Evolutionary conservation across 495 filamentous ascomycete genomes (phyloP).

Genomic region (Tuber aestivum): DNA sequence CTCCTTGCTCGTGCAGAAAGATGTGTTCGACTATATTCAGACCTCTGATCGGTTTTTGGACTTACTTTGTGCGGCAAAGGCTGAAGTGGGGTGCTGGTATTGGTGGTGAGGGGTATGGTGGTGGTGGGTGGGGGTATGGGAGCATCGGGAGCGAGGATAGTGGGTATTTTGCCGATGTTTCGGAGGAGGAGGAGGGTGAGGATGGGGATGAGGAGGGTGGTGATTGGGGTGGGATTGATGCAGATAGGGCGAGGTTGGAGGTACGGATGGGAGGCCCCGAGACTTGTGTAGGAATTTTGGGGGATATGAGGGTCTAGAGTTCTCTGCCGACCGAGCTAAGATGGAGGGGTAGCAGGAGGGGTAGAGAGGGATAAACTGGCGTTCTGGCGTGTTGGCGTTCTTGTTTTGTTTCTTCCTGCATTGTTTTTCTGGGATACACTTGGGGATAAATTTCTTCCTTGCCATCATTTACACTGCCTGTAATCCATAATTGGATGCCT

Average conservation of each 20-base stretch:
- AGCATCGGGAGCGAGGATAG: slow-evolving; percentile 1
- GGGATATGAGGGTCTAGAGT: not conserved
- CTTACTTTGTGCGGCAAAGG: not conserved
- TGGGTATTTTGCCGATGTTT: not conserved
- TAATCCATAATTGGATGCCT: not conserved
- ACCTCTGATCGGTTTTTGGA: not conserved
- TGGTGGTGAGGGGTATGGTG: not conserved
- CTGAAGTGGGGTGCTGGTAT: not conserved
- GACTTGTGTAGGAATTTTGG: not conserved
- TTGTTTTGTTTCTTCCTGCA: not conserved
- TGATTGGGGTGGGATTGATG: not conserved
- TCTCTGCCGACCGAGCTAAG: not conserved
- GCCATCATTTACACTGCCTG: not conserved
- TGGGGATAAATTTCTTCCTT: not conserved
- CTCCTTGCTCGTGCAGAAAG: not conserved
- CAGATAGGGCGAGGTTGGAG: not conserved
- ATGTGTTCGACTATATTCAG: not conserved
- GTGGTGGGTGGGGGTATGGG: not conserved
- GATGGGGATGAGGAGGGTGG: not conserved
- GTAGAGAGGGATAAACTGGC: not conserved
- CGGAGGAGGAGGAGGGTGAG: not conserved
- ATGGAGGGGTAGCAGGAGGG: not conserved
- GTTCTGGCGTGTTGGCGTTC: not conserved
- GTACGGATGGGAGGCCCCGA: not conserved
- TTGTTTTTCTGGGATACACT: not conserved